phyloP scores from a whole-genome alignment of 371 early-diverging fungal species.

The Haplosporangium sp. region DNA sequence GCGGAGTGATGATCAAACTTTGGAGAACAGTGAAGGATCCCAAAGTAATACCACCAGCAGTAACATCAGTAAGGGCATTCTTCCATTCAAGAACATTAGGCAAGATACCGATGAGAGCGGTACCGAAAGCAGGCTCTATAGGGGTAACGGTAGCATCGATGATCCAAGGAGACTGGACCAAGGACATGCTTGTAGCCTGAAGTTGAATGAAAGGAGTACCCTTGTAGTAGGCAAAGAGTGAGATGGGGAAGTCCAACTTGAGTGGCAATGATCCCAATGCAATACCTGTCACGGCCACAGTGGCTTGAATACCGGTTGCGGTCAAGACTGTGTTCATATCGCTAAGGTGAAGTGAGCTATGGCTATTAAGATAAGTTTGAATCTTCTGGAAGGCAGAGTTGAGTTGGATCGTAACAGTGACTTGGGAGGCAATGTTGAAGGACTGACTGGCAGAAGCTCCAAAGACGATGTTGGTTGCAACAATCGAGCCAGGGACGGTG shows the following conservation, averaged over 20 bases:
- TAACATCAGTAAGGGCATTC: constrained; percentile 54
- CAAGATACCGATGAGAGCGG: constrained; percentile 40
- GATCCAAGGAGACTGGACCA: constrained; percentile 44
- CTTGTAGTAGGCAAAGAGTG: constrained; percentile 36
- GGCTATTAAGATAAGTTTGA: constrained; percentile 52
- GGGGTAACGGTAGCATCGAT: constrained; percentile 32
- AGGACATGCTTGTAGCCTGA: constrained; percentile 35
- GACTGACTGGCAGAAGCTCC: constrained; percentile 51
- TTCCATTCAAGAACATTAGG: constrained; percentile 48
- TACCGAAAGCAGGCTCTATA: constrained; percentile 28
- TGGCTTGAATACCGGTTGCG: constrained; percentile 46
- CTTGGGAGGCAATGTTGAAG: constrained; percentile 45
- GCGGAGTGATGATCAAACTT: constrained; percentile 39
- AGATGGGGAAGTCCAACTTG: constrained; percentile 53
- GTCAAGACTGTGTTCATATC: constrained; percentile 55
- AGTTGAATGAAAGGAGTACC: constrained; percentile 23
- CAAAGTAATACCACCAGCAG: constrained; percentile 32
- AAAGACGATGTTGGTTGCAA: constrained; percentile 42
- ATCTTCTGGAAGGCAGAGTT: constrained; percentile 52
- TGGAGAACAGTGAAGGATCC: constrained; percentile 25
- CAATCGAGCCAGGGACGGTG: constrained; percentile 36
- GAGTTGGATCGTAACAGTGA: constrained; percentile 33
- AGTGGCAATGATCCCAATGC: constrained; percentile 37
- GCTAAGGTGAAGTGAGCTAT: constrained; percentile 46
- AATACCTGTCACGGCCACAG: constrained; percentile 36